These are phyloP conservation scores for Termitomyces sp. DNA, from an alignment of 768 basidiomycete species.

Conservation along the genomic window DNA sequence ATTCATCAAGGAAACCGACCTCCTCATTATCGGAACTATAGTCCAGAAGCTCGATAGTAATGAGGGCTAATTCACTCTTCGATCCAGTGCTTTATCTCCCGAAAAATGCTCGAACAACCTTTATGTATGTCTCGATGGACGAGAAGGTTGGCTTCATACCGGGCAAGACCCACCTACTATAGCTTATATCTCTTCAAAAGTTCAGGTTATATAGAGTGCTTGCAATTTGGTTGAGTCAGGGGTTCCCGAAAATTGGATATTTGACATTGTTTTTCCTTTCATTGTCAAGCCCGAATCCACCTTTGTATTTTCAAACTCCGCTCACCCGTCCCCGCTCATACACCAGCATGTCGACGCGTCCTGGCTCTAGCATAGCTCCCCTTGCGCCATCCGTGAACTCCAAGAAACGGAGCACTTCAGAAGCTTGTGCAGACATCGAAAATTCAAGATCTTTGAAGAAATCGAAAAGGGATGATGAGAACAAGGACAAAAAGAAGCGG, in stretches of 20 bases:
- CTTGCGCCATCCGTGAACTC: constrained; percentile 22
- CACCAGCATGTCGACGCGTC: constrained; percentile 26
- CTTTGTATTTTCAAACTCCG: constrained; percentile 3
- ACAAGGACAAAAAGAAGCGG: constrained; percentile 35
- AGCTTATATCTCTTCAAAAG: too few relatives aligned
- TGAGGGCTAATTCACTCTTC: too few relatives aligned
- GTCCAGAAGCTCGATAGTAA: too few relatives aligned
- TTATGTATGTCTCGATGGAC: too few relatives aligned
- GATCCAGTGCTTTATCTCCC: too few relatives aligned
- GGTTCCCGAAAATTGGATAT: not conserved
- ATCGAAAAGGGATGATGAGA: constrained; percentile 22
- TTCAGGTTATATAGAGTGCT: too few relatives aligned
- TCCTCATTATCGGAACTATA: too few relatives aligned
- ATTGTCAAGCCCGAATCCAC: not conserved
- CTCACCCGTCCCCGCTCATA: not conserved
- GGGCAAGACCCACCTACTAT: too few relatives aligned
- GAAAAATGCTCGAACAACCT: too few relatives aligned
- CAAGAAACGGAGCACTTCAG: constrained; percentile 29
- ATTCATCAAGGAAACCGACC: too few relatives aligned
- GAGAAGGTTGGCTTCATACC: too few relatives aligned
- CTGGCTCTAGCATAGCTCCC: constrained; percentile 23
- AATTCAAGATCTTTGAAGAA: constrained; percentile 25
- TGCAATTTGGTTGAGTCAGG: too few relatives aligned
- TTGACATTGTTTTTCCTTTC: not conserved
- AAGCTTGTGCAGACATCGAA: constrained; percentile 20